Conservation (phyloP, 164 flowering plant genomes). For the Liriodendron chinense region DNA sequence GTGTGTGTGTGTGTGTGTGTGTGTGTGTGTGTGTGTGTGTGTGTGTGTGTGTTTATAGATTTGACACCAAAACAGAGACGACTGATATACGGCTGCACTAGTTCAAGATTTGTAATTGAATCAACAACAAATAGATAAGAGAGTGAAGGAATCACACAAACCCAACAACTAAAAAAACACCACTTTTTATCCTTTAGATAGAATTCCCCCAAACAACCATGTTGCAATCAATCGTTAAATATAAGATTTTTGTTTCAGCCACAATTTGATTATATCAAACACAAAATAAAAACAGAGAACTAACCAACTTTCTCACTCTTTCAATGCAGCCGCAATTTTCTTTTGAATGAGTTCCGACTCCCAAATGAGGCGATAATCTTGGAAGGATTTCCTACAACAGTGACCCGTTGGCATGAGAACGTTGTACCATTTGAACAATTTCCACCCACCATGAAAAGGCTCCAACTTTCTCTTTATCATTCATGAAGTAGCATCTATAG, state of each 20-base stretch:
- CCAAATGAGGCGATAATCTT: constrained; percentile 80
- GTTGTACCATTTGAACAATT: no score
- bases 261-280: constrained; percentile 10
- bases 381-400: constrained; percentile 67
- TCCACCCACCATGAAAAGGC: no score
- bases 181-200: neutral
- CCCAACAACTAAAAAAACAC: neutral
- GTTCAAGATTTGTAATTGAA: no score
- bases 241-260: constrained; percentile 11
- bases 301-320: constrained; percentile 16
- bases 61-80: no score
- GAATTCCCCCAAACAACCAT: neutral
- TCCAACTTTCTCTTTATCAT: no score
- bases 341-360: constrained; percentile 75
- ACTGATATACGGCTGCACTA: no score
- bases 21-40: no score
- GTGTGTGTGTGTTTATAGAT: no score
- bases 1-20: no score
- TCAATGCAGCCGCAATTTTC: constrained; percentile 74
- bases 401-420: constrained; percentile 2
- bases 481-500: no score
- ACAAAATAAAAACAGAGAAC: neutral
- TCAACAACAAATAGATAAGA: no score
- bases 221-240: neutral
- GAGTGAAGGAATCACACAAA: no score